Percentiles rank a stretch among this genome's conserved stretches.
phyloP scores from a whole-genome alignment of 495 filamentous ascomycete species.

The Friedmanniomyces endolithicus region DNA sequence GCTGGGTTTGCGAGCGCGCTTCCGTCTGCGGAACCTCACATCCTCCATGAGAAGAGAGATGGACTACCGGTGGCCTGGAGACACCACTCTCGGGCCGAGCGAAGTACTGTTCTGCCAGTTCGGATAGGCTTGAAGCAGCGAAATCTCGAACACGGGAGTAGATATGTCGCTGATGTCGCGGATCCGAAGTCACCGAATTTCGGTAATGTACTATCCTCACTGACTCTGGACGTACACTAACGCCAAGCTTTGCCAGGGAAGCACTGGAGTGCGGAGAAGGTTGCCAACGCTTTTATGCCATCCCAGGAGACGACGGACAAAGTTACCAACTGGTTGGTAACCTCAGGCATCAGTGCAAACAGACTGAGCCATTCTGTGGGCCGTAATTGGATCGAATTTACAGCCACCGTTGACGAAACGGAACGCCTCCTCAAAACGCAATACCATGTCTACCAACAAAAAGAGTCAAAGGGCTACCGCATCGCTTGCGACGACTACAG shows the following conservation, averaged over 20 bases:
- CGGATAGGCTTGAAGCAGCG: constrained; percentile 16
- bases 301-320: constrained; percentile 8
- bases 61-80: constrained; percentile 17
- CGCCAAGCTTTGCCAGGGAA: not conserved
- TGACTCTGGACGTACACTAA: no score
- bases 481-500: constrained; percentile 36
- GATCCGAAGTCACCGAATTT: constrained; percentile 19
- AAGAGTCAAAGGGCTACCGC: constrained; percentile 32
- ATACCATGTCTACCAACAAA: constrained; percentile 47
- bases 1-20: constrained; percentile 8
- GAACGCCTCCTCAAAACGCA: constrained; percentile 47
- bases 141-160: constrained; percentile 14
- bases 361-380: constrained; percentile 39
- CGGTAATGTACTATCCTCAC: no score
- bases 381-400: constrained; percentile 38
- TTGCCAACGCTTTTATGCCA: constrained; percentile 17
- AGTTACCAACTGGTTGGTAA: constrained; percentile 35
- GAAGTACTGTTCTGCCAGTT: constrained; percentile 15
- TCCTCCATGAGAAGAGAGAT: constrained; percentile 25
- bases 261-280: constrained; percentile 15
- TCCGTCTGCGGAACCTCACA: constrained; percentile 16
- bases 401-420: constrained; percentile 40
- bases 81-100: constrained; percentile 14
- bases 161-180: constrained; percentile 11
- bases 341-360: constrained; percentile 36